Percentiles rank a stretch among this genome's conserved stretches.
Conservation (phyloP, 495 filamentous ascomycete species). For the Penicillium odoratum region DNA sequence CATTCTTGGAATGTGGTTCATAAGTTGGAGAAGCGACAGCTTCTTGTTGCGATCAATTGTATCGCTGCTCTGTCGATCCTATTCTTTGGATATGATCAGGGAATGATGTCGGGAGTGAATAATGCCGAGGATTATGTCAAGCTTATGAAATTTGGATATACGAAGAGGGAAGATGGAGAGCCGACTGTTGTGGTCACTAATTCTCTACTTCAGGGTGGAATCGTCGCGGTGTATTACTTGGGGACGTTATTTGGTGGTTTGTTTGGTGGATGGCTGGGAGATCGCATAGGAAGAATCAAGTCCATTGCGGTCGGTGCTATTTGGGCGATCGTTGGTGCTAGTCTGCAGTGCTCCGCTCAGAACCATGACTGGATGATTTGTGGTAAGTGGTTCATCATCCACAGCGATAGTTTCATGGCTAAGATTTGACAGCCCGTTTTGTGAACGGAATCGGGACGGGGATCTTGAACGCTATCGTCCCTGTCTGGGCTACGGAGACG, state of each 20-base stretch:
- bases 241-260: slow-evolving; percentile 63
- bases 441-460: slow-evolving; percentile 74
- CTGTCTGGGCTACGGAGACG: slow-evolving; percentile 70
- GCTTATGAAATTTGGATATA: slow-evolving; percentile 65
- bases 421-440: slow-evolving; percentile 50
- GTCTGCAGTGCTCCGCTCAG: slow-evolving; percentile 61
- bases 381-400: slow-evolving; percentile 33
- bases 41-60: slow-evolving; percentile 65
- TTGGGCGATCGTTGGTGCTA: slow-evolving; percentile 60
- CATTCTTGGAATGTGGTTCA: slow-evolving; percentile 60
- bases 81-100: slow-evolving; percentile 68
- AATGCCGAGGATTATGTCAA: slow-evolving; percentile 63
- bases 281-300: slow-evolving; percentile 62
- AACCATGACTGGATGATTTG: slow-evolving; percentile 73
- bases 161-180: slow-evolving; percentile 44
- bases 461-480: slow-evolving; percentile 69
- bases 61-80: slow-evolving; percentile 61
- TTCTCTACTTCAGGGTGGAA: slow-evolving; percentile 66
- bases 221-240: slow-evolving; percentile 70
- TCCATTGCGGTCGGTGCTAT: slow-evolving; percentile 56
- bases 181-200: slow-evolving; percentile 56
- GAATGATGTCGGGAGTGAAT: slow-evolving; percentile 78
- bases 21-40: slow-evolving; percentile 59
- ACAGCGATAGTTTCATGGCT: background rate
- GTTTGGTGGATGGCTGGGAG: slow-evolving; percentile 60